Conservation (phyloP, 257 asterid species). For the Apocynum venetum region DNA sequence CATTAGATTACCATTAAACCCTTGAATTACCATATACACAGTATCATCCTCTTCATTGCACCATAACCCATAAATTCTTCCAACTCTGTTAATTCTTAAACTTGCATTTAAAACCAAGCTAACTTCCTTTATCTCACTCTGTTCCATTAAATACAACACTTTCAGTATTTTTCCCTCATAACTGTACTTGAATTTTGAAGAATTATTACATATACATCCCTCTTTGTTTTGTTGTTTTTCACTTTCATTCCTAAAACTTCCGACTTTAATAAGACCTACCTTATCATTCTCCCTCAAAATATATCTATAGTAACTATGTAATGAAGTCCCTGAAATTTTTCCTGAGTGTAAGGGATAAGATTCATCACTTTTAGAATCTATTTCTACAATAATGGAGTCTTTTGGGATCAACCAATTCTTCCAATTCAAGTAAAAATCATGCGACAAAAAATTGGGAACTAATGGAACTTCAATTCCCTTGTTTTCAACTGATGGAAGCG, state of each 20-base stretch:
- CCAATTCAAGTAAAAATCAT: conserved; percentile 60
- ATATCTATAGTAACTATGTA: conserved; percentile 16
- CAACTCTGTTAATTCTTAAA: conserved; percentile 40
- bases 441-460: conserved; percentile 45
- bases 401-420: conserved; percentile 61
- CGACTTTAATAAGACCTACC: conserved; percentile 58
- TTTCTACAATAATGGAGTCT: conserved; percentile 38
- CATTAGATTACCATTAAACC: conserved; percentile 30
- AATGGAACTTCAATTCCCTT: conserved; percentile 20
- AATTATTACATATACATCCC: neutral
- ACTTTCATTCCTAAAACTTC: conserved; percentile 29
- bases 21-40: conserved; percentile 55
- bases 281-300: conserved; percentile 41
- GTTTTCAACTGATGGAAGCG: conserved; percentile 18
- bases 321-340: conserved; percentile 18
- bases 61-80: conserved; percentile 78
- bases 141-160: conserved; percentile 46
- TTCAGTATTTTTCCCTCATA: conserved; percentile 55
- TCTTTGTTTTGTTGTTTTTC: conserved; percentile 18
- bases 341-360: conserved; percentile 29
- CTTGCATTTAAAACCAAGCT: conserved; percentile 31
- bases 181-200: conserved; percentile 31
- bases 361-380: conserved; percentile 16
- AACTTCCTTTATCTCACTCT: conserved; percentile 41
- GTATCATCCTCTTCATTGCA: conserved; percentile 40